Conservation (phyloP, 768 basidiomycete genomes). For the Sarcodon sp. region DNA sequence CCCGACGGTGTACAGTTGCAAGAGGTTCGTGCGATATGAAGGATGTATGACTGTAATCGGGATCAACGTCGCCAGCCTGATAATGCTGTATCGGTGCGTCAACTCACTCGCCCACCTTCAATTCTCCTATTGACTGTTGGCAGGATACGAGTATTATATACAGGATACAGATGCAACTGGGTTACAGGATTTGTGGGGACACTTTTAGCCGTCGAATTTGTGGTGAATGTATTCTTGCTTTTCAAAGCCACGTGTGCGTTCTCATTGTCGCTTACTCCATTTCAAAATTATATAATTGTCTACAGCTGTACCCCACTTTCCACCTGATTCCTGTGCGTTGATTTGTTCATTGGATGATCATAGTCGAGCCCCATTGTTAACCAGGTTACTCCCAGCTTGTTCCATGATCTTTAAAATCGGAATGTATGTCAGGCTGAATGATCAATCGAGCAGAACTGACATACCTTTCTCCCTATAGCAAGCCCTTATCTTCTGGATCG, state of each 20-base stretch:
- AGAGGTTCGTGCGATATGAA: constrained; percentile 18
- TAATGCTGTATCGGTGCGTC: constrained; percentile 43
- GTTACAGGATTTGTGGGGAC: constrained; percentile 13
- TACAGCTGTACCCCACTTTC: constrained; percentile 3
- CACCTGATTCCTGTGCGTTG: constrained; percentile 25
- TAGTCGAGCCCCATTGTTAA: constrained; percentile 1
- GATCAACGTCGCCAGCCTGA: constrained; percentile 35
- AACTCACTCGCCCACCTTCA: background rate
- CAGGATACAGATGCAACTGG: constrained; percentile 5
- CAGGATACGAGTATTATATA: constrained; percentile 20
- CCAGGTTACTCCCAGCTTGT: constrained; percentile 17
- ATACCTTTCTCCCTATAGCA: constrained; percentile 5
- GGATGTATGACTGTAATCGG: constrained; percentile 37
- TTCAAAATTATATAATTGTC: background rate
- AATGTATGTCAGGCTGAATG: constrained; percentile 9
- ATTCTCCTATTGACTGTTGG: too few species aligned
- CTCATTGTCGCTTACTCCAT: background rate
- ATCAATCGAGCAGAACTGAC: background rate
- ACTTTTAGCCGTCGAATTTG: constrained; percentile 31
- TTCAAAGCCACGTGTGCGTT: constrained; percentile 33
- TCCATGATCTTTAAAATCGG: constrained; percentile 22
- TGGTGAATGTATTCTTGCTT: constrained; percentile 42
- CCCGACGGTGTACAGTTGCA: constrained; percentile 8
- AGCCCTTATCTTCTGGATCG: constrained; percentile 17
- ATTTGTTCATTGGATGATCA: constrained; percentile 19